Percentiles rank a stretch among this genome's conserved stretches.
Conservation (phyloP, 306 rosid genomes). For the Trifolium dubium region DNA sequence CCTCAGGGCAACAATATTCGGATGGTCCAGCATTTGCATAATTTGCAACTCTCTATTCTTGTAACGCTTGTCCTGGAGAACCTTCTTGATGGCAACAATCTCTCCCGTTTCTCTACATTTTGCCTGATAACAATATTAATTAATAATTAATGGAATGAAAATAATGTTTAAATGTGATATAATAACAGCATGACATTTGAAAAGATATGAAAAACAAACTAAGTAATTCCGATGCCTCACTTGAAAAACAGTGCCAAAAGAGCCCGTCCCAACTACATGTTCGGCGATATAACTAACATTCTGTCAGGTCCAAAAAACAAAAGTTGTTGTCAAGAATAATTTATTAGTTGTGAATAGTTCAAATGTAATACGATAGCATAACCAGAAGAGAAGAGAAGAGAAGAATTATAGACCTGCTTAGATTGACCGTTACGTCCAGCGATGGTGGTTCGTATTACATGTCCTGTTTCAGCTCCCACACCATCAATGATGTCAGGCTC, state of each 20-base stretch:
- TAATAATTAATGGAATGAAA: not conserved
- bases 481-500: slow-evolving; percentile 88
- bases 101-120: slow-evolving; percentile 99
- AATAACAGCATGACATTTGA: slow-evolving; percentile 20
- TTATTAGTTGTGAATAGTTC: slow-evolving; percentile 23
- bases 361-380: not conserved
- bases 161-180: slow-evolving; percentile 5
- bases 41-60: slow-evolving; percentile 96
- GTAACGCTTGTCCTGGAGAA: slow-evolving; percentile 98
- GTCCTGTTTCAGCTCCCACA: slow-evolving; percentile 93
- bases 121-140: slow-evolving; percentile 59
- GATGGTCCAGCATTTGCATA: slow-evolving; percentile 99
- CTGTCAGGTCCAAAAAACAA: slow-evolving; percentile 56
- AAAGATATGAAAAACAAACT: slow-evolving; percentile 30
- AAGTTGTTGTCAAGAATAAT: too few species aligned
- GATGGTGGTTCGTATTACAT: slow-evolving; percentile 81
- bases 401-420: too few species aligned
- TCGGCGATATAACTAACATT: slow-evolving; percentile 81
- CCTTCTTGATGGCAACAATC: slow-evolving; percentile 97
- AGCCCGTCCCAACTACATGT: slow-evolving; percentile 96
- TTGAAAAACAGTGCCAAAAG: slow-evolving; percentile 96
- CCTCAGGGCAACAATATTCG: slow-evolving; percentile 85
- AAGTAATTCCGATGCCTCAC: slow-evolving; percentile 49
- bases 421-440: slow-evolving; percentile 89
- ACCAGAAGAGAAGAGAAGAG: too few species aligned